Percentiles rank a stretch among this genome's conserved stretches.
These are phyloP conservation scores for Cryptococcus neoformans DNA, from an alignment of 1,284 basidiomycete genomes.

Conservation along the genomic window DNA sequence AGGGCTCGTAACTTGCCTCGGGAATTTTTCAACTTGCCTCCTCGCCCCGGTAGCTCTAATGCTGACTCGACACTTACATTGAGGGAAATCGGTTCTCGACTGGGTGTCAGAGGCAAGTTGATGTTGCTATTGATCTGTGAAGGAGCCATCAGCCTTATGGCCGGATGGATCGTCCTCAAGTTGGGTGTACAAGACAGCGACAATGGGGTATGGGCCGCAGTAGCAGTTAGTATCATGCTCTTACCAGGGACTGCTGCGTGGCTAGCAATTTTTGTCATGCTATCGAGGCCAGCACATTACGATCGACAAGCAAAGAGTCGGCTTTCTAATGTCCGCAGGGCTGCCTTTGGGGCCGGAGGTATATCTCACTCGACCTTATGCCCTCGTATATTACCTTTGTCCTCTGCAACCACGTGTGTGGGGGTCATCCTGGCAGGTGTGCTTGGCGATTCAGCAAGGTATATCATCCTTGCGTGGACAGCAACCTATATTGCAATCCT, in stretches of 20 bases:
- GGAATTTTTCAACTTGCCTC: slow-evolving; percentile 41
- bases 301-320: not conserved
- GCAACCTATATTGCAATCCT: slow-evolving; percentile 6
- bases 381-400: slow-evolving; percentile 22
- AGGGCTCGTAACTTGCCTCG: slow-evolving; percentile 32
- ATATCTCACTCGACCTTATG: slow-evolving; percentile 28
- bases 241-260: slow-evolving; percentile 9
- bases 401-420: slow-evolving; percentile 7
- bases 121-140: slow-evolving; percentile 12
- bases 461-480: slow-evolving; percentile 11
- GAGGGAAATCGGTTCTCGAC: not conserved
- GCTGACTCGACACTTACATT: not conserved
- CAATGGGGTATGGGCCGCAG: slow-evolving; percentile 2
- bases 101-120: slow-evolving; percentile 18
- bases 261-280: slow-evolving; percentile 10
- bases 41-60: slow-evolving; percentile 15
- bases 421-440: slow-evolving; percentile 9
- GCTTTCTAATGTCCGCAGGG: not conserved
- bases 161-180: slow-evolving; percentile 10
- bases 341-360: slow-evolving; percentile 16
- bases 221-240: slow-evolving; percentile 7
- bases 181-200: not conserved
- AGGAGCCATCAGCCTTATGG: slow-evolving; percentile 6
- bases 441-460: not conserved
- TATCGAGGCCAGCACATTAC: slow-evolving; percentile 1